Evolutionary conservation across 2,329 filamentous ascomycete species (phyloP), one percentile per base, ranked within the genome.

Genomic region (Alternaria gansuensis): DNA sequence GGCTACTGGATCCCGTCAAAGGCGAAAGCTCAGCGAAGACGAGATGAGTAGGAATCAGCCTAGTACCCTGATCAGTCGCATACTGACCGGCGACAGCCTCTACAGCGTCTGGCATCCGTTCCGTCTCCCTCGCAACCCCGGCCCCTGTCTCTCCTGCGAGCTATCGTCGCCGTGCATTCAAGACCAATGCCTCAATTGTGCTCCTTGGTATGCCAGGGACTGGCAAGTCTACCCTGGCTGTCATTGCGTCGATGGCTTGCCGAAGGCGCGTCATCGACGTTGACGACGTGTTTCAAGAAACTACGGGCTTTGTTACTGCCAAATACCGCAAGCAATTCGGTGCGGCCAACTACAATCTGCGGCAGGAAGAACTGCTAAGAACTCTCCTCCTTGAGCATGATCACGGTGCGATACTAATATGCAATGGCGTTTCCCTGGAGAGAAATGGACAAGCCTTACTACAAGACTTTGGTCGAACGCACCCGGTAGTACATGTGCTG

Each of bases 181-280:
- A 81, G 8, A 75, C 82, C 9, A 84, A 90, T 79, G 87, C 88
- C 2, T 92, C 90, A 1, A 87, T 93, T 54, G 84, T 93, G 6
- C 81, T 93, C 17, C 84, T 90, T 23, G 90, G 90, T 2, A 87
- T 92, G 55, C 86, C 89, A 13, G 90, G 90, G 10, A 87, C 88
- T 5, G 90, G 90, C 14, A 93, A 93, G 75, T 90, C 89, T 2
- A 92, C 89, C 1, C 80, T 93, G 10, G 90, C 88, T 13, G 85
- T 93, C 46, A 91, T 93, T 62, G 88, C 90, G 5, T 90, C 90
- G 0, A 87, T 88, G 7, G 88, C 89, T 48, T 87, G 90, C 74
- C 85, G 87, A 52, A 83, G 88, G 39, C 86, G 86, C 52, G 82
- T 93, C 2, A 79, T 93, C 52, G 90, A 93, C 62, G 83, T 88